phyloP scores from a whole-genome alignment of 176 grass and related monocot species.

The Avena sativa region DNA sequence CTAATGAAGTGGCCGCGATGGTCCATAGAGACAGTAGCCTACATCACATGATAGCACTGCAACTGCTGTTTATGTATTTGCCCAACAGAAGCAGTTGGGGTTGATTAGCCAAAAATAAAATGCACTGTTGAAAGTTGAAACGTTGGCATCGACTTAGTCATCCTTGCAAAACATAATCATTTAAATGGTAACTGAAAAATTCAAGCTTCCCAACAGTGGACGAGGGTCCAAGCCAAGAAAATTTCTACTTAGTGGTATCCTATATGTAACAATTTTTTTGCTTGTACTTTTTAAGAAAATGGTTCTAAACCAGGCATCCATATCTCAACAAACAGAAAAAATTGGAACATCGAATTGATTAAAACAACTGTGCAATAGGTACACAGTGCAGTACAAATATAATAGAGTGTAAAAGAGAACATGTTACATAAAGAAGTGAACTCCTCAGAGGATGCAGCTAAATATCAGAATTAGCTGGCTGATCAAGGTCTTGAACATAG shows the following conservation, averaged over 20 bases:
- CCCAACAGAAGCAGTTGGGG: neutral
- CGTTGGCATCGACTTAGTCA: neutral
- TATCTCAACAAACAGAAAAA: constrained; percentile 17
- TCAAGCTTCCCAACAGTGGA: constrained; percentile 10
- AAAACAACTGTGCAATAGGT: neutral
- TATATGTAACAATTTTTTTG: neutral
- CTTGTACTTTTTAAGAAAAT: neutral
- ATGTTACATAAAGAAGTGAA: neutral
- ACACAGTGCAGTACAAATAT: neutral
- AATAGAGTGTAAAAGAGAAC: neutral
- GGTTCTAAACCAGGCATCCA: neutral
- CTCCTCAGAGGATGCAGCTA: neutral
- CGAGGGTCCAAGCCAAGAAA: constrained; percentile 2
- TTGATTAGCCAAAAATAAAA: neutral
- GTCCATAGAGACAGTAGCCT: neutral
- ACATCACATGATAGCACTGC: constrained; percentile 13
- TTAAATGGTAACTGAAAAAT: constrained; percentile 5
- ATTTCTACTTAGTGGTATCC: neutral
- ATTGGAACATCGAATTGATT: neutral
- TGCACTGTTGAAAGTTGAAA: constrained; percentile 11
- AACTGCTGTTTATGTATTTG: constrained; percentile 11
- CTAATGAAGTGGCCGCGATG: neutral
- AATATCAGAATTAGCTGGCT: constrained; percentile 12
- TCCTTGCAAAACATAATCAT: constrained; percentile 10
- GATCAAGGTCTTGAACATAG: neutral